A percentile compares a stretch with the other conserved stretches of the same genome.
These are phyloP conservation scores for Delonix regia DNA, from an alignment of 306 rosid species.

Conservation along the genomic window DNA sequence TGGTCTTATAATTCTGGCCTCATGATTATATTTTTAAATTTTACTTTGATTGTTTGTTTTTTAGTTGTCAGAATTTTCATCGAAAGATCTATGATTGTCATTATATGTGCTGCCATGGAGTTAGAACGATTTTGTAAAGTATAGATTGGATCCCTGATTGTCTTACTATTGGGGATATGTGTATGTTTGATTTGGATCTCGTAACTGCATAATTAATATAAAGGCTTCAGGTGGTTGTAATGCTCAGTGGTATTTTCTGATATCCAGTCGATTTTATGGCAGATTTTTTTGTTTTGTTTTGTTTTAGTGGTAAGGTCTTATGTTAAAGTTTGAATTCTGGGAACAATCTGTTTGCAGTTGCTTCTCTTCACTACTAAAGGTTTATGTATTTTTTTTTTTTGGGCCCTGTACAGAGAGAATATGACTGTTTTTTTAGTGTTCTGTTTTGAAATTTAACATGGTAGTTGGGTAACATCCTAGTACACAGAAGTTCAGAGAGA, in stretches of 20 bases:
- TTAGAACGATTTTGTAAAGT: neutral
- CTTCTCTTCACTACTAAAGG: neutral
- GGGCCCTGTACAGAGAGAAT: neutral
- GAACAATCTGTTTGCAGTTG: neutral
- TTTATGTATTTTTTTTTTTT: neutral
- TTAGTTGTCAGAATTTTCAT: neutral
- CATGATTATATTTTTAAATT: neutral
- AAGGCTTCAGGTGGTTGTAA: neutral
- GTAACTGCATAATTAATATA: neutral
- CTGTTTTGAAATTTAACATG: neutral
- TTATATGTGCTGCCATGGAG: constrained; percentile 6
- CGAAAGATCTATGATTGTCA: neutral
- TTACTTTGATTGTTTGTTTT: neutral
- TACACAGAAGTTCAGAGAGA: neutral
- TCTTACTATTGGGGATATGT: neutral
- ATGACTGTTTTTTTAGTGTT: constrained; percentile 20
- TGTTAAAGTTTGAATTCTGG: constrained; percentile 3
- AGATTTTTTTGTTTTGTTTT: neutral
- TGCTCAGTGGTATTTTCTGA: neutral
- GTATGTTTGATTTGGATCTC: constrained; percentile 38
- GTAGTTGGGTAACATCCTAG: constrained; percentile 3
- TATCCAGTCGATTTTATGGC: neutral
- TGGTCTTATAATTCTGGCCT: constrained; percentile 22
- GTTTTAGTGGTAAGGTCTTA: neutral
- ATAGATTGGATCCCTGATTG: neutral